Conservation (phyloP, 768 basidiomycete genomes). For the Psilocybe cyanescens region DNA sequence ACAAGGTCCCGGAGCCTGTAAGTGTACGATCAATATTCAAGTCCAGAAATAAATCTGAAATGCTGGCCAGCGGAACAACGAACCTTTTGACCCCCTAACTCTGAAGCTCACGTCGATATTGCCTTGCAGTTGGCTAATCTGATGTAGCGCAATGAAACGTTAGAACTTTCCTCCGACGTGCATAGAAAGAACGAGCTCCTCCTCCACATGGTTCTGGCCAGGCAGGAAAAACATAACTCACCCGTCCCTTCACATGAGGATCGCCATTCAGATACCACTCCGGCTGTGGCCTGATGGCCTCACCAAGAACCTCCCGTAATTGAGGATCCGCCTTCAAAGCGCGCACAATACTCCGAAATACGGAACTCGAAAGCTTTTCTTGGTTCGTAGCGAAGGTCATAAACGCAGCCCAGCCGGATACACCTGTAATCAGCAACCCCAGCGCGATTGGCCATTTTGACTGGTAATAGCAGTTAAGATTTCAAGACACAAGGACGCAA, state of each 20-base stretch:
- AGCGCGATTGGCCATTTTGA: conserved; percentile 64
- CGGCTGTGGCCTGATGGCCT: conserved; percentile 65
- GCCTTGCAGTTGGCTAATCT: conserved; percentile 78
- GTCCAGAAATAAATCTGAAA: neutral
- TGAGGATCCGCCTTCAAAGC: conserved; percentile 56
- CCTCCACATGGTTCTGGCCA: neutral
- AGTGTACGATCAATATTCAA: neutral
- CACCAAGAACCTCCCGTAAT: conserved; percentile 60
- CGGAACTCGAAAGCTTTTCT: conserved; percentile 77
- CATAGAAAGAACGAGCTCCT: neutral
- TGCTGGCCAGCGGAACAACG: conserved; percentile 15
- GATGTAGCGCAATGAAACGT: neutral
- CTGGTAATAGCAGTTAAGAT: conserved; percentile 24
- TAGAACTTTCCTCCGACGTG: neutral
- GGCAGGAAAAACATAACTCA: conserved; percentile 35
- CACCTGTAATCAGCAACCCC: conserved; percentile 51
- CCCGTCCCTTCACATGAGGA: conserved; percentile 70
- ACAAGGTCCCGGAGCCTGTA: conserved; percentile 73
- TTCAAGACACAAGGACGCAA: neutral
- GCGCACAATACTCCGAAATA: conserved; percentile 67
- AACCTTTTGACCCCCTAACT: conserved; percentile 72
- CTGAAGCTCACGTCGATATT: conserved; percentile 81
- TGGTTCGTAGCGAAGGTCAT: conserved; percentile 74
- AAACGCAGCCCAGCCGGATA: conserved; percentile 70
- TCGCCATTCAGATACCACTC: conserved; percentile 81